These are phyloP conservation scores for Aspergillus fischeri DNA, from an alignment of 2,329 filamentous ascomycete genomes.

Conservation along the genomic window DNA sequence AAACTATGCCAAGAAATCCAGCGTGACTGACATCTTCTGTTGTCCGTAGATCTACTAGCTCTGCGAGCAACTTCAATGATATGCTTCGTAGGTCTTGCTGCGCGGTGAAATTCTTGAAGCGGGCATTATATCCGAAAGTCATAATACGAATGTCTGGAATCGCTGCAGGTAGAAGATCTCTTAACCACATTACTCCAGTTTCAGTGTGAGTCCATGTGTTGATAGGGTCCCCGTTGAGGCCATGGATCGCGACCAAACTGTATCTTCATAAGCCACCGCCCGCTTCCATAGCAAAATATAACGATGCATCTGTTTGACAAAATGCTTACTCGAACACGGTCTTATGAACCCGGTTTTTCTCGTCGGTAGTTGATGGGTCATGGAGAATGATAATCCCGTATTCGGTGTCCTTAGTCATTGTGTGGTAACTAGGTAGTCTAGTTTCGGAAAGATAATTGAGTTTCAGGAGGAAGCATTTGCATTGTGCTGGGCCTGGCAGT, in stretches of 20 bases:
- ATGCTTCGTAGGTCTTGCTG: constrained; percentile 2
- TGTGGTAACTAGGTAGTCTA: too few relatives aligned
- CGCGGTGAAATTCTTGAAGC: constrained; percentile 3
- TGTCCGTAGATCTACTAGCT: background rate
- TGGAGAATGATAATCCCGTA: constrained; percentile 1
- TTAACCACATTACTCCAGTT: constrained; percentile 6
- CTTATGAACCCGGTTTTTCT: background rate
- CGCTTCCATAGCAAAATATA: background rate
- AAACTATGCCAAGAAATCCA: background rate
- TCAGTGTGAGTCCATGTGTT: constrained; percentile 8
- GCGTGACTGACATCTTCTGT: background rate
- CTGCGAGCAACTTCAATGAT: constrained; percentile 5
- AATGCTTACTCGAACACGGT: background rate
- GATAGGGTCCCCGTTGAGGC: constrained; percentile 6
- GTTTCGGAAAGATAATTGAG: too few relatives aligned
- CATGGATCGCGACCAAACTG: constrained; percentile 9
- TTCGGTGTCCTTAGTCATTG: background rate
- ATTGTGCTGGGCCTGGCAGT: too few relatives aligned
- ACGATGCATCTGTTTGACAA: background rate
- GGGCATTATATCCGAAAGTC: constrained; percentile 8
- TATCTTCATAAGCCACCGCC: background rate
- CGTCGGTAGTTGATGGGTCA: background rate
- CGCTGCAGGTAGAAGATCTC: constrained; percentile 7
- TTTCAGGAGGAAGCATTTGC: too few relatives aligned
- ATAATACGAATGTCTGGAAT: constrained; percentile 9